A percentile compares a stretch with the other conserved stretches of the same genome.
Conservation (phyloP, 176 grass and related monocot species). For the Aegilops bicornis region DNA sequence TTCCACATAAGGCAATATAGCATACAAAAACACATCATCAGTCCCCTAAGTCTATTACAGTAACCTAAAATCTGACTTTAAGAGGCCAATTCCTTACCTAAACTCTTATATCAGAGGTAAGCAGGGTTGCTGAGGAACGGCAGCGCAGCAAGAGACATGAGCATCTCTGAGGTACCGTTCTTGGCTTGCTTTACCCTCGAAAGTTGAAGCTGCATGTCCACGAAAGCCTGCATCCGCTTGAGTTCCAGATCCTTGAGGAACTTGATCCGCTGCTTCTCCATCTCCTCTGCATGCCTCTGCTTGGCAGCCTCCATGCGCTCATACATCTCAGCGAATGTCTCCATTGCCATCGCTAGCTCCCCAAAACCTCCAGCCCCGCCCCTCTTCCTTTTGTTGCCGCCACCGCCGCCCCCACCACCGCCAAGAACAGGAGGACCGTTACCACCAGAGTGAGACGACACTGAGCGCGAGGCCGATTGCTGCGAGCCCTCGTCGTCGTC, state of each 20-base stretch:
- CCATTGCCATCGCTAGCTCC: constrained; percentile 76
- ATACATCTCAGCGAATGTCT: constrained; percentile 80
- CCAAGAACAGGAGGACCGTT: background rate
- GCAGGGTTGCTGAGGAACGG: constrained; percentile 68
- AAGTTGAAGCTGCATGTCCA: constrained; percentile 85
- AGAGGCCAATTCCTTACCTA: constrained; percentile 39
- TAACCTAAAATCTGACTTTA: constrained; percentile 23
- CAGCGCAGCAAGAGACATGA: constrained; percentile 59
- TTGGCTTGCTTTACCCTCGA: constrained; percentile 56
- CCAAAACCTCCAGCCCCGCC: constrained; percentile 50
- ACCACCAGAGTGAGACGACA: constrained; percentile 47
- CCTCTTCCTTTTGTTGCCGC: constrained; percentile 39
- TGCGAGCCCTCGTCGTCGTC: constrained; percentile 44
- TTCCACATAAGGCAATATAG: background rate
- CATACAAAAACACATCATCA: constrained; percentile 20
- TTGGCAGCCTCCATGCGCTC: constrained; percentile 80
- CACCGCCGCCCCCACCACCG: background rate
- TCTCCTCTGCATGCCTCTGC: constrained; percentile 83
- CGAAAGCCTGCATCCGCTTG: constrained; percentile 92
- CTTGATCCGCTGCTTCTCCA: constrained; percentile 96
- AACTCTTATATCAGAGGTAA: constrained; percentile 49
- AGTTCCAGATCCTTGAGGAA: constrained; percentile 86
- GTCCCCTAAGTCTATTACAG: background rate
- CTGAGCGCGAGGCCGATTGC: constrained; percentile 56
- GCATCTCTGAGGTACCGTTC: constrained; percentile 52